phyloP scores from a whole-genome alignment of 371 early-diverging fungal genomes.

The Dichotomocladium elegans region DNA sequence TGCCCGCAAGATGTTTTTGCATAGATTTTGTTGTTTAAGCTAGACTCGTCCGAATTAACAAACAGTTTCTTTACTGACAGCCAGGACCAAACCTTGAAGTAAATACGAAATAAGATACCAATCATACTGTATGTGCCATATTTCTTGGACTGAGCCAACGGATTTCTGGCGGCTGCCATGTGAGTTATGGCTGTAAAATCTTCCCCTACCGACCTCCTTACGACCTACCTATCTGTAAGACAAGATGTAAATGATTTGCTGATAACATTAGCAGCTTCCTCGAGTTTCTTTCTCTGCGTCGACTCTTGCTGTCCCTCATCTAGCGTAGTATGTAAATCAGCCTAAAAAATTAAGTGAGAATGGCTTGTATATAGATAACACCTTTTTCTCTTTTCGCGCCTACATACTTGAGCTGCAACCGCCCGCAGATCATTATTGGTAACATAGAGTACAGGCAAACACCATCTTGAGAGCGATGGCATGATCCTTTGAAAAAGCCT shows the following conservation, averaged over 20 bases:
- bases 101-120: constrained; percentile 79
- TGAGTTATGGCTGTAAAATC: background rate
- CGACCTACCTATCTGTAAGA: constrained; percentile 73
- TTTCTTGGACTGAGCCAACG: constrained; percentile 64
- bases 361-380: background rate
- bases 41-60: background rate
- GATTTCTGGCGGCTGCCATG: constrained; percentile 33
- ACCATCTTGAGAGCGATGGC: constrained; percentile 41
- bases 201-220: background rate
- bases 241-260: constrained; percentile 86
- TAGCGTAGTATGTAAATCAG: constrained; percentile 38
- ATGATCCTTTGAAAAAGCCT: constrained; percentile 49
- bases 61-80: background rate
- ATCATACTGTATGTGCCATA: constrained; percentile 88
- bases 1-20: constrained; percentile 79
- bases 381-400: background rate
- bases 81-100: constrained; percentile 64
- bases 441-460: constrained; percentile 49
- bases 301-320: constrained; percentile 15
- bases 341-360: constrained; percentile 22
- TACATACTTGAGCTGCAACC: constrained; percentile 33
- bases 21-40: constrained; percentile 78
- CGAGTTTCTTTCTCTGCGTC: constrained; percentile 50
- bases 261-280: constrained; percentile 81
- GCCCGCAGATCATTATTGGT: constrained; percentile 54